These are phyloP conservation scores for Xanthoconium separans DNA, from an alignment of 1,284 basidiomycete genomes.

Conservation along the genomic window DNA sequence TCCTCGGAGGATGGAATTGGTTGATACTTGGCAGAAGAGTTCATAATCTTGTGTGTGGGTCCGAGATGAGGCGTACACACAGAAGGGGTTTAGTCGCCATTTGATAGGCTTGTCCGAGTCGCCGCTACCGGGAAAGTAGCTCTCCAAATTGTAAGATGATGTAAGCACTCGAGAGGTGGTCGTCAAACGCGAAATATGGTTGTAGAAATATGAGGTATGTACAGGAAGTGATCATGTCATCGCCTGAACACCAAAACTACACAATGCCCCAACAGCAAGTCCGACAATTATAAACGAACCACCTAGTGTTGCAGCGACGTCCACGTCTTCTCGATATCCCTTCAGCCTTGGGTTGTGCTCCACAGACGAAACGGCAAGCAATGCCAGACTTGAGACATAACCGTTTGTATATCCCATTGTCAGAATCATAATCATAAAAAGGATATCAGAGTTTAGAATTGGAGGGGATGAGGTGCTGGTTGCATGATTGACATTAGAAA, in stretches of 20 bases:
- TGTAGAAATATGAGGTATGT: no score
- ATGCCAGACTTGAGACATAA: background rate
- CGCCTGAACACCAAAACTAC: background rate
- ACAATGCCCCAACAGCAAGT: background rate
- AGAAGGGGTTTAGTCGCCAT: no score
- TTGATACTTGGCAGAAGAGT: background rate
- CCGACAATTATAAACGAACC: background rate
- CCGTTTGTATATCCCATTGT: background rate
- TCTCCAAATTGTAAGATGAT: no score
- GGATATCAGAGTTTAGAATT: background rate
- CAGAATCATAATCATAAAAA: constrained; percentile 1
- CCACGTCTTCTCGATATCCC: background rate
- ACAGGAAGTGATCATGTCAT: background rate
- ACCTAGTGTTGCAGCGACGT: background rate
- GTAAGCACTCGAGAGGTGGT: no score
- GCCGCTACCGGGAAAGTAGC: no score
- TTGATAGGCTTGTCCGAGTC: no score
- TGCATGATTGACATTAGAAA: background rate
- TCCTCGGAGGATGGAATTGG: background rate
- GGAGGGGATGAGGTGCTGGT: background rate
- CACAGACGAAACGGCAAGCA: background rate
- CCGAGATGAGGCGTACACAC: no score
- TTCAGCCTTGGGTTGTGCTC: constrained; percentile 2
- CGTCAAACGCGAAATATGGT: no score
- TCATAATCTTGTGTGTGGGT: background rate